Conservation (phyloP, 345 rosid species). For the Acer negundo region DNA sequence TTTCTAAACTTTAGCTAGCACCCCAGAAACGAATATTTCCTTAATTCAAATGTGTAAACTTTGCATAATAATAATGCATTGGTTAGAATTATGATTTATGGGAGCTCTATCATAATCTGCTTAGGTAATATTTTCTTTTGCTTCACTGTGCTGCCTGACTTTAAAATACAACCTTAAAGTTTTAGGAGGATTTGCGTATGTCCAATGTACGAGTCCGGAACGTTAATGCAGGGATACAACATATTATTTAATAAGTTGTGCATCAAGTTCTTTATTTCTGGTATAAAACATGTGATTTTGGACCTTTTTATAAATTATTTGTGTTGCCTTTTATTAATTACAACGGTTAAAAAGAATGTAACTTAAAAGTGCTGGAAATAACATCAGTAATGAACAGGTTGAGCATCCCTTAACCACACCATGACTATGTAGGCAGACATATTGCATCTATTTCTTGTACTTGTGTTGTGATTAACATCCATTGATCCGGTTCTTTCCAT, state of each 20-base stretch:
- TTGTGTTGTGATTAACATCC: not conserved
- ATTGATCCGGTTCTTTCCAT: constrained; percentile 12
- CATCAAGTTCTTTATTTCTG: not conserved
- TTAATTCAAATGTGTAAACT: not conserved
- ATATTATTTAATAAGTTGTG: not conserved
- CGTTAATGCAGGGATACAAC: not conserved
- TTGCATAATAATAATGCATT: not conserved
- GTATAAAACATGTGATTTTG: not conserved
- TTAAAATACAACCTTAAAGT: not conserved
- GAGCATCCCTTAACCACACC: not conserved
- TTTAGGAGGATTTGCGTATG: not conserved
- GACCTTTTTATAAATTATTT: not conserved
- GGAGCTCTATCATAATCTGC: not conserved
- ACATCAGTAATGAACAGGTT: not conserved
- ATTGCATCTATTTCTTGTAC: not conserved
- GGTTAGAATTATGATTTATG: not conserved
- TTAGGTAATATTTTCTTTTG: not conserved
- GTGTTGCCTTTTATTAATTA: not conserved
- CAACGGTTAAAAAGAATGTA: not conserved
- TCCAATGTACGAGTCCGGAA: not conserved
- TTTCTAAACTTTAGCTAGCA: constrained; percentile 3
- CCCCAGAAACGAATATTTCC: not conserved
- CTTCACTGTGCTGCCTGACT: not conserved
- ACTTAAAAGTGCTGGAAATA: not conserved
- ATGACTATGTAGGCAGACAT: not conserved